phyloP scores from a whole-genome alignment of 371 early-diverging fungal species.

The Amoeboaphelidium protococcarum region DNA sequence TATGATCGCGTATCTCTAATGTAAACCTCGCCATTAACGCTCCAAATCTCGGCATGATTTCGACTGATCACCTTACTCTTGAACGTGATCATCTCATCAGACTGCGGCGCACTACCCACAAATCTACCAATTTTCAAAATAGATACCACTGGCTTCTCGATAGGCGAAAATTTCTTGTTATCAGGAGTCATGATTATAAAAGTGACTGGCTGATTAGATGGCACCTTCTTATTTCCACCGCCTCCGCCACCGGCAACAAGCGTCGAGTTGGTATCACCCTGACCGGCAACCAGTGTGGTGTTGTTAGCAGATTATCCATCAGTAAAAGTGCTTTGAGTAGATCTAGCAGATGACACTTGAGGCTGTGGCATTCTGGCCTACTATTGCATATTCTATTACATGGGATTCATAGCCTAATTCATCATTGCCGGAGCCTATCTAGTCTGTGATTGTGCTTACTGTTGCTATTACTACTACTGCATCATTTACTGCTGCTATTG shows the following conservation, averaged over 20 bases:
- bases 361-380: not conserved
- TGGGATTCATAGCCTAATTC: no score
- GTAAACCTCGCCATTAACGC: slow-evolving; percentile 48
- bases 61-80: slow-evolving; percentile 77
- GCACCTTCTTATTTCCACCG: not conserved
- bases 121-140: not conserved
- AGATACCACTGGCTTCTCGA: not conserved
- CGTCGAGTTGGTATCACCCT: not conserved
- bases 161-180: not conserved
- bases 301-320: not conserved
- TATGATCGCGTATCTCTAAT: slow-evolving; percentile 76
- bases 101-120: not conserved
- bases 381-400: not conserved
- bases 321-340: not conserved
- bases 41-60: slow-evolving; percentile 76
- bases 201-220: not conserved
- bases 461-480: no score
- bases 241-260: not conserved
- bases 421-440: no score
- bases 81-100: slow-evolving; percentile 16
- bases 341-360: not conserved
- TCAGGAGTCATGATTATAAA: not conserved
- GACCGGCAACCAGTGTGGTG: not conserved
- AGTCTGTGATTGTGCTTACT: no score
- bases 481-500: no score